These are phyloP conservation scores for Graphiopsis chlorocephala DNA, from an alignment of 2,329 filamentous ascomycete genomes.

Conservation along the genomic window DNA sequence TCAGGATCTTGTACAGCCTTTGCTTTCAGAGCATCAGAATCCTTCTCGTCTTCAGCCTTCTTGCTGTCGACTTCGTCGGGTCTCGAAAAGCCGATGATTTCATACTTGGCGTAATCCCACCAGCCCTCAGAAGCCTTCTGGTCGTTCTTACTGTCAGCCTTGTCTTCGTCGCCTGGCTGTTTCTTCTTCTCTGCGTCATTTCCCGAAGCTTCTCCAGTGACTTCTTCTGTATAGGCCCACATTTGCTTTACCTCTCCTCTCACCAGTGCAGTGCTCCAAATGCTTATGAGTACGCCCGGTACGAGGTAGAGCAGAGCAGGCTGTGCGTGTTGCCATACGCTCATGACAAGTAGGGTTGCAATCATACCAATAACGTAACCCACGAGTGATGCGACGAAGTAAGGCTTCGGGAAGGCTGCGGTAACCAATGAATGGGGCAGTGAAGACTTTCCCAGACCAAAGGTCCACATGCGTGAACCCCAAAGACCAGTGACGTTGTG, in stretches of 20 bases:
- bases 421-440: constrained; percentile 26
- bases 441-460: constrained; percentile 24
- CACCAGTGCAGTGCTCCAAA: constrained; percentile 71
- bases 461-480: constrained; percentile 81
- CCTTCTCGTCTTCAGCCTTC: constrained; percentile 28
- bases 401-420: constrained; percentile 70
- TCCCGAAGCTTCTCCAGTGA: constrained; percentile 42
- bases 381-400: constrained; percentile 73
- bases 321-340: constrained; percentile 77
- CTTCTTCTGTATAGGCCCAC: constrained; percentile 75
- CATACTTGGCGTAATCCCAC: constrained; percentile 13
- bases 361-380: constrained; percentile 80
- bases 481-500: constrained; percentile 63
- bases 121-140: constrained; percentile 12
- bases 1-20: constrained; percentile 15
- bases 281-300: constrained; percentile 70
- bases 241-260: constrained; percentile 71
- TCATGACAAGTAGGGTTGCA: constrained; percentile 71
- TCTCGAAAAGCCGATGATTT: constrained; percentile 5
- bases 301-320: constrained; percentile 91
- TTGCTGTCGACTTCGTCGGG: constrained; percentile 4
- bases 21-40: neutral
- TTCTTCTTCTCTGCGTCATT: constrained; percentile 20
- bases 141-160: constrained; percentile 4
- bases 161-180: constrained; percentile 16